Evolutionary conservation across 1,284 basidiomycete species (phyloP), one percentile per base, ranked within the genome.

Genomic region (Ganoderma sp.): DNA sequence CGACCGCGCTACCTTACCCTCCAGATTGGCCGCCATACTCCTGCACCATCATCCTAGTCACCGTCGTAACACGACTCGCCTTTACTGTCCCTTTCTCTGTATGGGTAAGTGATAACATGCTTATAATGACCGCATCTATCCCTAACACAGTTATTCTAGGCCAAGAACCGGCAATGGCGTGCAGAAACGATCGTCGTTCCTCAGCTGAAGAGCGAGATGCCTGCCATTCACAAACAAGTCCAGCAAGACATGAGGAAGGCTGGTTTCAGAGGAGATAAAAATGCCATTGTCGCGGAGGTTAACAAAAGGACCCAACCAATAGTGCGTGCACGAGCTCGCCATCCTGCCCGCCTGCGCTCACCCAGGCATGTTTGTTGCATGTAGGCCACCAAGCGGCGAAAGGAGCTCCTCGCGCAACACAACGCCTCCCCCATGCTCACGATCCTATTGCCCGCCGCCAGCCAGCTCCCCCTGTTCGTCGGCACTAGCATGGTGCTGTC

Each of bases 391-490:
- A 75, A 78, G 32, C 84, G 84, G n/a, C 84, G 84, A 69, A 87
- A 88, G 70, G 84, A 87, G 69, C 81, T 95, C 25, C 85, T 88
- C 63, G 80, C 83, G 25, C 73, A 86, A 71, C 79, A 93, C 78
- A 82, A 79, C 60, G 92, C 90, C 76, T 81, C 83, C 7, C 88
- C 91, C 0, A 75, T 84, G 32, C 78, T 84, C 25, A 89, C 92
- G 15, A 88, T 92, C 74, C 75, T 86, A 57, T 77, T 89, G 37
- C 91, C 92, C 10, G 84, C 88, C 1, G 74, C 91, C 62, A 83
- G 87, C 12, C 92, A 95, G 78, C 80, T 94, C 10, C 93, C 93
- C 6, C 79, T 94, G 15, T 94, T 95, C 78, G 81, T 93, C 66
- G 81, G 85, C 34, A 84, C 87, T 50, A 91, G 90, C 12, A 78